A percentile compares a stretch with the other conserved stretches of the same genome.
Evolutionary conservation across 1,139 yeast genomes (phyloP).

Genomic region (Taiozyma sp.): DNA sequence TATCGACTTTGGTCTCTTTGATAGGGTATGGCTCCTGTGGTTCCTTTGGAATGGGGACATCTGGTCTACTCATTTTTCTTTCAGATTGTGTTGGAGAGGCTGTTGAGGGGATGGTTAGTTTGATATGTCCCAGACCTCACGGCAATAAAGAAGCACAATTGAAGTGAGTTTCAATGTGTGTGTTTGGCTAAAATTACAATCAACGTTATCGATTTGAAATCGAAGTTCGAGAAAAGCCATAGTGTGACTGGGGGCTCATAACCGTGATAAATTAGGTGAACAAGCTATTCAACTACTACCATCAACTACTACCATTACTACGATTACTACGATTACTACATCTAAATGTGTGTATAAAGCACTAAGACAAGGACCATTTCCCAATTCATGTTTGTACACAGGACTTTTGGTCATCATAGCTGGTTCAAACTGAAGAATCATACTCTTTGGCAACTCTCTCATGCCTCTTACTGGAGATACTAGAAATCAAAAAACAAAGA

Average conservation of each 20-base stretch:
- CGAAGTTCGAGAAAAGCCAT: not conserved
- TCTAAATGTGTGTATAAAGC: too few species aligned
- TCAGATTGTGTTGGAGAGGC: not conserved
- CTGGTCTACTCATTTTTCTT: conserved; percentile 20
- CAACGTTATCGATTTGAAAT: not conserved
- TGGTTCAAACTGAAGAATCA: not conserved
- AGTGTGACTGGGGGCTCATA: not conserved
- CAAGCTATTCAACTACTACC: too few species aligned
- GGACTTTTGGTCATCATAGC: too few species aligned
- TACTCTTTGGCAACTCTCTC: not conserved
- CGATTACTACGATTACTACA: too few species aligned
- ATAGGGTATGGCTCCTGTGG: conserved; percentile 70
- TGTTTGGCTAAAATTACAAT: not conserved
- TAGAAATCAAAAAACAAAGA: not conserved
- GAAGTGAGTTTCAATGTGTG: not conserved
- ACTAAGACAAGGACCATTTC: too few species aligned
- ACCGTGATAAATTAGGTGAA: not conserved
- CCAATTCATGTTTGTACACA: too few species aligned
- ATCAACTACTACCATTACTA: too few species aligned
- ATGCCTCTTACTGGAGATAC: not conserved
- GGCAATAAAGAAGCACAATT: not conserved
- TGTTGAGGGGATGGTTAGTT: too few species aligned
- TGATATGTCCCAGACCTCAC: not conserved
- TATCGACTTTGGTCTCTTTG: conserved; percentile 41
- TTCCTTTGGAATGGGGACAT: conserved; percentile 35